Base-by-base conservation (phyloP, 495 filamentous ascomycete species). In the Neurospora pannonica region DNA sequence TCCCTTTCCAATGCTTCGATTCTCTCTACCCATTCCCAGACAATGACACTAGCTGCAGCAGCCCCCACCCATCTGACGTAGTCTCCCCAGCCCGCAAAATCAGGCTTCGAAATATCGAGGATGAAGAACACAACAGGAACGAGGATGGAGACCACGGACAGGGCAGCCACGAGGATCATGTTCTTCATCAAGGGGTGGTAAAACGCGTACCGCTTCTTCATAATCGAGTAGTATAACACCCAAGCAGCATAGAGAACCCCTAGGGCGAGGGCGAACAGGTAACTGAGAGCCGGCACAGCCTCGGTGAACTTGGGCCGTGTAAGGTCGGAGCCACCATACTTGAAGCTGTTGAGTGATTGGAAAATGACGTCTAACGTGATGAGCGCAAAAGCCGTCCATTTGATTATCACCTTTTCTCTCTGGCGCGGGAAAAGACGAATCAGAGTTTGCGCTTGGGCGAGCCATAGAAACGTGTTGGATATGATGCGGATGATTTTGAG, bases 21-120 rank as follows among this genome's bases (percentile, higher is more conserved):
- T n/a, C 97, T 88, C 81, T 99, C 96, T 21, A 99, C 96, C 96
- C 96, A 99, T 82, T 99, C 96, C 96, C 96, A 99, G 1, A 99
- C 96, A 19, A 98, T 92, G 24, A 98, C 96, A 83, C 94, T 97
- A 9, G 96, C 97, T 3, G 94, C 94, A 0, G 95, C 94, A 1
- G 97, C 96, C 38, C 96, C 97, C 60, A 98, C 97, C 96, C 97
- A 99, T 77, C 96, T 86, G 71, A 98, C 94, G 78, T 98, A 99
- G 75, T 97, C 96, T 77, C 96, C 97, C 96, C 96, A 99, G 19
- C 94, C 94, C 37, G 93, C 93, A 70, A 97, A 90, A 69, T 92
- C 89, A 11, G 93, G 91, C 76, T 95, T 91, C 15, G 92, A 91
- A 60, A 99, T 95, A 81, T 99, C 96, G 77, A 97, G 82, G 60